A percentile compares a stretch with the other conserved stretches of the same genome.
Conservation (phyloP, 192 early-diverging fungal species). For the Coemansia sp. region DNA sequence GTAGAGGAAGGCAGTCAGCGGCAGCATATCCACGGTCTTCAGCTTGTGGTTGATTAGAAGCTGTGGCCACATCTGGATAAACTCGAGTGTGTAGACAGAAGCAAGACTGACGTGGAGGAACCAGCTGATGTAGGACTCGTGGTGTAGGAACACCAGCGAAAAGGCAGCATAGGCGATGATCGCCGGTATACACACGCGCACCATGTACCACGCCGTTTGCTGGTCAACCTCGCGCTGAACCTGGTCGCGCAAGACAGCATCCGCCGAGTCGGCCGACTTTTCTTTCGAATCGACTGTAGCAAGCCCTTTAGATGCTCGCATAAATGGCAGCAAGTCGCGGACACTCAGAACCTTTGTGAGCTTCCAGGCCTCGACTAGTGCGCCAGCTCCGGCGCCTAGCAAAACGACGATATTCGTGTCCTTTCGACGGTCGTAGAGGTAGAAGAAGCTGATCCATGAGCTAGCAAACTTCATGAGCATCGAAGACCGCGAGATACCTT, state of each 20-base stretch:
- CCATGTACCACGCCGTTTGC: slow-evolving; percentile 57
- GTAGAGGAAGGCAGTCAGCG: slow-evolving; percentile 59
- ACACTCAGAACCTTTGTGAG: slow-evolving; percentile 41
- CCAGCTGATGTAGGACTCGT: slow-evolving; percentile 59
- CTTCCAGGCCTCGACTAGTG: slow-evolving; percentile 59
- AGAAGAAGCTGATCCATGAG: slow-evolving; percentile 53
- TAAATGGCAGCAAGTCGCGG: slow-evolving; percentile 19
- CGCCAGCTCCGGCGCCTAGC: slow-evolving; percentile 43
- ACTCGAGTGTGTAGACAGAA: slow-evolving; percentile 60
- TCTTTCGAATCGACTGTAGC: not conserved
- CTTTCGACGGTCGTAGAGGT: slow-evolving; percentile 54
- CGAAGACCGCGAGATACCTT: slow-evolving; percentile 57
- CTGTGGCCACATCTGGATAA: slow-evolving; percentile 63
- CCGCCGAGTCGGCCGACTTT: slow-evolving; percentile 1
- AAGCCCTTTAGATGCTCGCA: not conserved
- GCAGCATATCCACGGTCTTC: slow-evolving; percentile 60
- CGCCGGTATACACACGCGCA: slow-evolving; percentile 48
- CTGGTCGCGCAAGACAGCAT: slow-evolving; percentile 12
- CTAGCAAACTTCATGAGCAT: slow-evolving; percentile 56
- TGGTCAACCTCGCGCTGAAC: slow-evolving; percentile 55
- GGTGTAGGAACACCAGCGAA: slow-evolving; percentile 53
- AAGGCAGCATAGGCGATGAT: slow-evolving; percentile 55
- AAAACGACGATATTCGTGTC: slow-evolving; percentile 60
- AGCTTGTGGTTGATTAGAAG: slow-evolving; percentile 63
- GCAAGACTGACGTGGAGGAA: slow-evolving; percentile 55